A percentile compares a stretch with the other conserved stretches of the same genome.
These are phyloP conservation scores for Gaillardinia entomophila DNA, from an alignment of 805 yeast genomes.

Conservation along the genomic window DNA sequence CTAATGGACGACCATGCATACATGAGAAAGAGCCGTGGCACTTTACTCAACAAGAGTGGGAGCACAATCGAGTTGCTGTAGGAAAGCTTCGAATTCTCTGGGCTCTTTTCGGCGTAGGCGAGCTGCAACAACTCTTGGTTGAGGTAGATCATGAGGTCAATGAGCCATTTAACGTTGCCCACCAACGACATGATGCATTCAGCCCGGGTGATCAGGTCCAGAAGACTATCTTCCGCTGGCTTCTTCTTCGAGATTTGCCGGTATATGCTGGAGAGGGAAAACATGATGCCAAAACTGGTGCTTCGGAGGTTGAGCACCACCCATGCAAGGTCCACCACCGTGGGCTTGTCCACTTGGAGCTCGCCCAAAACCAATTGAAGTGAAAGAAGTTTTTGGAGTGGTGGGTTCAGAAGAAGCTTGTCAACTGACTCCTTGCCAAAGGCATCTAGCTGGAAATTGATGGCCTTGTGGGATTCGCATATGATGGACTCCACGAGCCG, in stretches of 20 bases:
- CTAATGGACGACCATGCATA: slow-evolving; percentile 64
- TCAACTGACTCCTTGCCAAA: slow-evolving; percentile 71
- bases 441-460: slow-evolving; percentile 61
- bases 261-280: slow-evolving; percentile 52
- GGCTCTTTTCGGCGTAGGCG: slow-evolving; percentile 15
- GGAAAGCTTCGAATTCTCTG: slow-evolving; percentile 13
- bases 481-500: slow-evolving; percentile 39
- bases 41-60: slow-evolving; percentile 60
- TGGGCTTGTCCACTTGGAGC: slow-evolving; percentile 20
- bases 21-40: slow-evolving; percentile 61
- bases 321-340: slow-evolving; percentile 50
- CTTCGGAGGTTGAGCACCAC: slow-evolving; percentile 62
- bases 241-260: slow-evolving; percentile 63
- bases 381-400: slow-evolving; percentile 66
- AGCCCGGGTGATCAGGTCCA: slow-evolving; percentile 52
- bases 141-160: slow-evolving; percentile 67
- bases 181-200: slow-evolving; percentile 55
- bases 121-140: slow-evolving; percentile 67
- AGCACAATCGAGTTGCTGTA: slow-evolving; percentile 40
- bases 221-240: slow-evolving; percentile 44
- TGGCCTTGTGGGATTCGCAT: slow-evolving; percentile 68
- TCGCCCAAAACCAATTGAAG: slow-evolving; percentile 64
- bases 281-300: slow-evolving; percentile 65
- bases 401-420: slow-evolving; percentile 67
- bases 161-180: slow-evolving; percentile 84